These are phyloP conservation scores for Capsicum chinense DNA, from an alignment of 257 asterid genomes.

Conservation along the genomic window DNA sequence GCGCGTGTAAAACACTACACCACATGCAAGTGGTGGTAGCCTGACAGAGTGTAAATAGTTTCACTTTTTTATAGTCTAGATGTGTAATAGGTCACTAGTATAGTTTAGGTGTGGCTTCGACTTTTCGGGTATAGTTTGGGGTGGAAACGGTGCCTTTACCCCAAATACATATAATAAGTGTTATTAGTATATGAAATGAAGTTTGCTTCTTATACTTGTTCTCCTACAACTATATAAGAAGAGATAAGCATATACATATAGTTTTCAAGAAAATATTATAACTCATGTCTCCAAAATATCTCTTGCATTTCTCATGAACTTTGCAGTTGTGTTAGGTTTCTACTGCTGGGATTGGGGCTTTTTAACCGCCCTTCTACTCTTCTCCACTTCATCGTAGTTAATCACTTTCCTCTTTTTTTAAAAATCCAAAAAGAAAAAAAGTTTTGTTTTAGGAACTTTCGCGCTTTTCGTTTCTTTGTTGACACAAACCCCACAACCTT, in stretches of 20 bases:
- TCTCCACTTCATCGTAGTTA: conserved; percentile 39
- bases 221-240: neutral
- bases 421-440: no score
- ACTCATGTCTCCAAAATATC: neutral
- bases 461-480: no score
- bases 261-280: conserved; percentile 8
- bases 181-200: neutral
- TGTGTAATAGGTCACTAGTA: no score
- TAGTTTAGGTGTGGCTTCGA: no score
- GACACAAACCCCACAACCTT: no score
- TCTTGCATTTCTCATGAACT: conserved; percentile 73
- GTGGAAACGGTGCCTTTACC: no score
- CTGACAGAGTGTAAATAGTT: no score
- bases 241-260: neutral
- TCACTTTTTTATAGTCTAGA: no score
- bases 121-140: no score
- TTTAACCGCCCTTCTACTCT: conserved; percentile 84
- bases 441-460: no score
- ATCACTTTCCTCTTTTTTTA: neutral
- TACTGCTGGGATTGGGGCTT: conserved; percentile 94
- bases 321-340: conserved; percentile 80
- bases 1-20: no score
- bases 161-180: neutral
- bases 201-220: neutral
- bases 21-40: no score